A percentile compares a stretch with the other conserved stretches of the same genome.
phyloP scores from a whole-genome alignment of 2,329 filamentous ascomycete genomes.

The Fusarium irregulare region DNA sequence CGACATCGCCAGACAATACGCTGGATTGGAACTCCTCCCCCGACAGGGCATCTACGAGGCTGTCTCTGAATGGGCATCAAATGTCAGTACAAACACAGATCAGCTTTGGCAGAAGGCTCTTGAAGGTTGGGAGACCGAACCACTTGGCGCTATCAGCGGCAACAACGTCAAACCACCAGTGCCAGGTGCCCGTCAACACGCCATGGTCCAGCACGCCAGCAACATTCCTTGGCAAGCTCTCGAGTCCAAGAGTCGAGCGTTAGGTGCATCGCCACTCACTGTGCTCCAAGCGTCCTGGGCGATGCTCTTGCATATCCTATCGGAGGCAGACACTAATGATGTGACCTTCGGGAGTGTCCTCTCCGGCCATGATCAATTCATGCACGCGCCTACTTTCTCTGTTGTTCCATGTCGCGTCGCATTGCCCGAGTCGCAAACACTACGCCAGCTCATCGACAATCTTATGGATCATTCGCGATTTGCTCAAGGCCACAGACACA shows the following conservation, averaged over 20 bases:
- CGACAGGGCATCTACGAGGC: background rate
- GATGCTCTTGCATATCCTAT: constrained; percentile 8
- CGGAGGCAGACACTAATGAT: constrained; percentile 17
- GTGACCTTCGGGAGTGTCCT: constrained; percentile 14
- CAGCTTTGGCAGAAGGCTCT: constrained; percentile 7
- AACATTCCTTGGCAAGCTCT: background rate
- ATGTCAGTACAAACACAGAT: background rate
- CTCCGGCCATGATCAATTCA: background rate
- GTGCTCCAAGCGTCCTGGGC: constrained; percentile 19
- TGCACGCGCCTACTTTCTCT: constrained; percentile 21
- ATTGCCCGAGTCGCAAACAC: background rate
- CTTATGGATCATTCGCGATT: constrained; percentile 3
- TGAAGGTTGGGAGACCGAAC: constrained; percentile 20
- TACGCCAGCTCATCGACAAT: background rate
- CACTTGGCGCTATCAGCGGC: constrained; percentile 10
- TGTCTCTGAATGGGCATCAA: background rate
- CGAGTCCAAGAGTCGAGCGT: constrained; percentile 1
- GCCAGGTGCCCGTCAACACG: background rate
- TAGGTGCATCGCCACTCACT: constrained; percentile 11
- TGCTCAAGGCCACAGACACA: constrained; percentile 2
- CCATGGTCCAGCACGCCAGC: constrained; percentile 7
- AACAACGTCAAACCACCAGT: constrained; percentile 1
- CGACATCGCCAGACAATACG: constrained; percentile 4
- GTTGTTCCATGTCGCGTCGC: constrained; percentile 19
- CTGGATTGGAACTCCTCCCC: background rate